Evolutionary conservation across 768 basidiomycete species (phyloP).

Genomic region (Lepiota brunneoincarnata): DNA sequence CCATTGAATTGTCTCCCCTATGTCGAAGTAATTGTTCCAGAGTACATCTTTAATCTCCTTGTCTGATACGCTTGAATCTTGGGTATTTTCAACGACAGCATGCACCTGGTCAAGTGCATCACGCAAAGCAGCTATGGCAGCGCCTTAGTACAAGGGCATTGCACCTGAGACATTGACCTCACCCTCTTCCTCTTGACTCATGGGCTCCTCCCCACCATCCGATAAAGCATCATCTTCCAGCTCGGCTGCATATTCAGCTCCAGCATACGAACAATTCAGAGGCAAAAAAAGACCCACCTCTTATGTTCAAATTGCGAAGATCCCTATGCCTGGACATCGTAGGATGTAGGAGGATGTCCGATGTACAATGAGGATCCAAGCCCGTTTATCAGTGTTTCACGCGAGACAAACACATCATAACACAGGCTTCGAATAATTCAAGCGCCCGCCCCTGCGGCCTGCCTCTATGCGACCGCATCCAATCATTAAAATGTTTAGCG

Average conservation of each 20-base stretch:
- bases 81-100: slow-evolving; percentile 62
- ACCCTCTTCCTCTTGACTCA: slow-evolving; percentile 87
- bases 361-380: slow-evolving; percentile 8
- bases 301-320: slow-evolving; percentile 81
- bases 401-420: slow-evolving; percentile 15
- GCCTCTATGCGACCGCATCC: background rate
- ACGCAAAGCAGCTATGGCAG: slow-evolving; percentile 58
- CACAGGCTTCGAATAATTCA: too few relatives aligned
- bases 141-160: slow-evolving; percentile 17
- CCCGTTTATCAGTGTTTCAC: slow-evolving; percentile 6
- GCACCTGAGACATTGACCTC: slow-evolving; percentile 12
- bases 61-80: slow-evolving; percentile 68
- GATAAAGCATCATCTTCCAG: slow-evolving; percentile 79
- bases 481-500: slow-evolving; percentile 44
- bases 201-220: slow-evolving; percentile 74
- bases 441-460: too few relatives aligned
- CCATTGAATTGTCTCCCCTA: slow-evolving; percentile 73
- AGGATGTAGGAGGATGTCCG: background rate
- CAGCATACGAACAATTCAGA: slow-evolving; percentile 8
- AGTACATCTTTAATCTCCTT: slow-evolving; percentile 72
- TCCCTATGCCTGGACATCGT: slow-evolving; percentile 91
- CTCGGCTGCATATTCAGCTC: slow-evolving; percentile 55
- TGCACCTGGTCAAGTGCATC: slow-evolving; percentile 69
- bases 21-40: slow-evolving; percentile 88
- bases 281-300: slow-evolving; percentile 39